Evolutionary conservation across 2,329 filamentous ascomycete species (phyloP), one percentile per base, ranked within the genome.

Genomic region (Aspergillus floridensis): DNA sequence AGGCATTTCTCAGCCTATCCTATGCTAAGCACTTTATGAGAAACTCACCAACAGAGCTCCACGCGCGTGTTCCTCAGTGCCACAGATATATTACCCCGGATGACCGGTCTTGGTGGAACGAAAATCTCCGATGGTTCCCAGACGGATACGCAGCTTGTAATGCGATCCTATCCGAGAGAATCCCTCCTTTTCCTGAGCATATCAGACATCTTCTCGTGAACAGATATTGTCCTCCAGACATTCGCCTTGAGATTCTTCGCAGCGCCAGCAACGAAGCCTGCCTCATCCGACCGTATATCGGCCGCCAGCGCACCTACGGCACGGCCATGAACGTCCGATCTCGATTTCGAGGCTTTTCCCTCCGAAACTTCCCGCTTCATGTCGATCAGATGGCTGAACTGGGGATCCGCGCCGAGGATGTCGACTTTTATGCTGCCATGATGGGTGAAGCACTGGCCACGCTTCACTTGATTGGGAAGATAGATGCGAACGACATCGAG

Each of bases 401-500:
- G 0, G 67, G 63, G 0, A 67, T 84, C 0, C 62, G 74, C 0
- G n/a, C 1, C 24, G 57, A 1, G 5, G 61, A 70, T 0, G 65
- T 70, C 0, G 1, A 53, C 0, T 22, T 53, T 0, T 84, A 82
- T 60, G 78, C 80, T 0, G 56, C 56, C 1, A 69, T 71, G 0
- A 83, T 86, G 76, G 84, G 79, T 0, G 75, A 81, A 4, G 74
- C 78, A 0, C 74, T 86, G 0, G 82, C 83, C 0, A 71, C 80
- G 2, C 70, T 86, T 53, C 79, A 83, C 60, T 86, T 81, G 82
- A 49, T 64, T 1, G 78, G 74, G 0, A 61, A 70, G 11, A 66
- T 84, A 0, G 82, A 86, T 61, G 83, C 77, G 0, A 80, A 80
- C 38, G 83, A 84, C 49, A 75, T 86, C 2, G 82, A 86, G 52